Evolutionary conservation across 495 filamentous ascomycete genomes (phyloP), one percentile per base, ranked within the genome.

Genomic region (Aspergillus kassunensis): DNA sequence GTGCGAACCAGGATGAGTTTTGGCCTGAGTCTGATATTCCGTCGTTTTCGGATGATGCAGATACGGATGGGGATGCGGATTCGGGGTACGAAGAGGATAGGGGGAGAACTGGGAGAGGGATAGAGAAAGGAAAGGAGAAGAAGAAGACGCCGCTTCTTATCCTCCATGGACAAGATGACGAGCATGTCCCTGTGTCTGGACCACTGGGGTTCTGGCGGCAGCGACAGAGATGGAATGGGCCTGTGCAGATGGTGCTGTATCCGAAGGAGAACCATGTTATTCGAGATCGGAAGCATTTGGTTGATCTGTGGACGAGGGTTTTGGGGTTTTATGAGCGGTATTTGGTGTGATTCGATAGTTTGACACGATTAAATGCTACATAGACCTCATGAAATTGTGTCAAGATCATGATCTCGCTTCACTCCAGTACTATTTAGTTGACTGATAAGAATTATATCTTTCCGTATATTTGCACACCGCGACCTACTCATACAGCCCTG

Each of bases 161-260:
- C 6, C 37, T 51, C 5, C 48, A 51, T 18, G 48, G 48, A 0
- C 27, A 29, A 9, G 37, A 43, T 0, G 48, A 51, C 27, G 48
- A 51, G 1, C 16, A 24, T 4, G 48, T 43, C 3, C 48, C 48
- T 10, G 48, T 51, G 2, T 51, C 48, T 5, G 36, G 19, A 16
- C 36, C 48, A 16, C 27, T 51, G 9, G 48, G 25, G 6, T 51
- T 51, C 29, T 51, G 48, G 48, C 36, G 48, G 6, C 25, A 51
- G 11, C 19, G 18, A n/a, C 37, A 43, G 25, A 18, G 39, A 11
- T 51, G 48, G 48, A 43, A 51, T 15, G 48, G 48, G 12, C 37
- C 37, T 1, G 48, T 51, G 6, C 36, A 51, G 39, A 51, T 51
- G 48, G 27, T 51, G 16, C 27, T 51, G 10, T 51, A 51, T 35